Evolutionary conservation across 192 early-diverging fungal species (phyloP), one percentile per base, ranked within the genome.

Genomic region (Piromyces sp.): DNA sequence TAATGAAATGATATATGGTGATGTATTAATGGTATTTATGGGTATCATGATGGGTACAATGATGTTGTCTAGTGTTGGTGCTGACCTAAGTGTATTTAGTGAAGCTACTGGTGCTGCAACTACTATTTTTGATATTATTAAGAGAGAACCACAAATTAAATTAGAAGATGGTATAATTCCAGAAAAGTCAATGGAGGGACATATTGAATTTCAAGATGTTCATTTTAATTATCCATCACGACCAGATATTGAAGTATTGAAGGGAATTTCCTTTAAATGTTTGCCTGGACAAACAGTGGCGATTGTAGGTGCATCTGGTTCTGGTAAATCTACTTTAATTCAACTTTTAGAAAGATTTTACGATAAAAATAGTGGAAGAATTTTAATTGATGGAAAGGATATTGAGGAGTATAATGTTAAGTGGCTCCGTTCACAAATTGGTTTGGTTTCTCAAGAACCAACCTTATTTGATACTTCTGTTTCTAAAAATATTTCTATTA

Each of bases 391-490:
- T 87, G 95, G 93, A 58, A 84, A 87, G 29, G 88, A 95, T 80
- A 87, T 96, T 81, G 91, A 89, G 81, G 89, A 93, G 80, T 88
- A 92, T 83, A 95, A 97, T 79, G 87, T 96, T 40, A 85, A 89
- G 30, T 97, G 93, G 89, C 86, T 97, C 40, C 93, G 97, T 29
- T 87, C 89, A 81, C 92, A 94, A 80, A 94, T 98, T 80, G 96
- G 95, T 40, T 88, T 97, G 30, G 96, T 98, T 82, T 89, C 90
- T 79, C 96, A 96, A 89, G 96, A 96, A 85, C 97, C 97, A 3
- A 92, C 79, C 13, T 79, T 29, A 29, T 79, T 30, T 79, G 79
- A 79, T 79, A 29, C 79, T 97, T 51, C 89, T 99, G 42, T 89
- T 89, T 4, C 42, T 15, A 83, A 88, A 26, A 88, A 88, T 79